Evolutionary conservation across 1,284 basidiomycete species (phyloP).

Genomic region (Blastosporella zonata): DNA sequence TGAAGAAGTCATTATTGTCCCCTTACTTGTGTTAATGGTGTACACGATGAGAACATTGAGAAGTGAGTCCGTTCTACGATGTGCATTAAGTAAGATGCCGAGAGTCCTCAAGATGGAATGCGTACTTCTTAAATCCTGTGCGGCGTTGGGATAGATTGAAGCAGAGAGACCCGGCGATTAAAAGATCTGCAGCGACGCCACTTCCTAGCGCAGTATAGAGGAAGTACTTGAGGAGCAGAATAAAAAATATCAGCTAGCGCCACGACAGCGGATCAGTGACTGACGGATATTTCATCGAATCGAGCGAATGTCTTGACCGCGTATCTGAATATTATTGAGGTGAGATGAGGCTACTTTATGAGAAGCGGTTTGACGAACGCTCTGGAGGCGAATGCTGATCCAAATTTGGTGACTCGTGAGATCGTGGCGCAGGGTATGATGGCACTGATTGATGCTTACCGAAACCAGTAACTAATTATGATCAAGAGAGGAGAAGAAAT

Average conservation of each 20-base stretch:
- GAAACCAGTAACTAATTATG: slow-evolving; percentile 14
- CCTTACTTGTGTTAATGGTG: slow-evolving; percentile 30
- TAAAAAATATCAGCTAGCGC: not conserved
- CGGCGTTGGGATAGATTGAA: slow-evolving; percentile 17
- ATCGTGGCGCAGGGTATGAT: not conserved
- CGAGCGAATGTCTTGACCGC: slow-evolving; percentile 4
- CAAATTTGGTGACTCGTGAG: not conserved
- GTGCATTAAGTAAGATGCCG: not conserved
- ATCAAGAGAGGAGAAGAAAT: not conserved
- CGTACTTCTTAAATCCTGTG: slow-evolving; percentile 23
- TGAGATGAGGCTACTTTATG: not conserved
- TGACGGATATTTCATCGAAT: slow-evolving; percentile 16
- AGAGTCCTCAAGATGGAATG: not conserved
- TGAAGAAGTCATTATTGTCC: not conserved
- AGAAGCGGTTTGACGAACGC: slow-evolving; percentile 9
- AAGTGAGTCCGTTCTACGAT: slow-evolving; percentile 26
- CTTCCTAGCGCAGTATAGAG: slow-evolving; percentile 21
- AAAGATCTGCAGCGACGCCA: slow-evolving; percentile 21
- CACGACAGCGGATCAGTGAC: not conserved
- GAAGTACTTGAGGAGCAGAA: slow-evolving; percentile 11
- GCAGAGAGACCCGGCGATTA: slow-evolving; percentile 23
- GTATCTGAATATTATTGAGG: slow-evolving; percentile 4
- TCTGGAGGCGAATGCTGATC: slow-evolving; percentile 16
- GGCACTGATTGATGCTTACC: slow-evolving; percentile 3
- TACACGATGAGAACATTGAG: slow-evolving; percentile 31